phyloP scores from a whole-genome alignment of 2,329 filamentous ascomycete species.

The Pyrenophora tritici-repentis region DNA sequence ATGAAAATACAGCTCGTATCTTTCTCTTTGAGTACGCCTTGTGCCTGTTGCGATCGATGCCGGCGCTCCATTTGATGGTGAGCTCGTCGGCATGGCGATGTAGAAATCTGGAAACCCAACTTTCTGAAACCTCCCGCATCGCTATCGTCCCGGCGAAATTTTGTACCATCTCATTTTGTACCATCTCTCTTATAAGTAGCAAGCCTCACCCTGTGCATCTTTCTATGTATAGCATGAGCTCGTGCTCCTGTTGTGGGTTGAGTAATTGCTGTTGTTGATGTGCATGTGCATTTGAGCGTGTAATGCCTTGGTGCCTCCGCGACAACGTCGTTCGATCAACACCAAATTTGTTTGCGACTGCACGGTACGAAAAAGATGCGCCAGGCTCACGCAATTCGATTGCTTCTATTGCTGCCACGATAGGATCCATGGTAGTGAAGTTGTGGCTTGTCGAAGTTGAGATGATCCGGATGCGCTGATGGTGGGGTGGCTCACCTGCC shows the following conservation, averaged over 20 bases:
- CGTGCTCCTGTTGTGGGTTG: not conserved
- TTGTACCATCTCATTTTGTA: not conserved
- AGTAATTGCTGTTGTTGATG: not conserved
- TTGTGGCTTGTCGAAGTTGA: too few relatives aligned
- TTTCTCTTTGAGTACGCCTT: constrained; percentile 11
- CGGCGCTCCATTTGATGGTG: constrained; percentile 7
- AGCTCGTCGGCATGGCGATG: constrained; percentile 6
- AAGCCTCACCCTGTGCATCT: not conserved
- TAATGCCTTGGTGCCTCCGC: constrained; percentile 1
- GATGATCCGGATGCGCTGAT: too few relatives aligned
- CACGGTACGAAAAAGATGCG: constrained; percentile 2
- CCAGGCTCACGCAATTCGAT: constrained; percentile 1
- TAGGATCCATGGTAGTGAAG: too few relatives aligned
- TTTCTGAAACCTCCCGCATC: not conserved
- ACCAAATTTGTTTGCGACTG: constrained; percentile 1
- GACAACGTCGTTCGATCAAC: constrained; percentile 3
- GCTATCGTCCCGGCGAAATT: not conserved
- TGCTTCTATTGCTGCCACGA: too few relatives aligned
- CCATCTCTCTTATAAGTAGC: not conserved
- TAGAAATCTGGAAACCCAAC: constrained; percentile 18
- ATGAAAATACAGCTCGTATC: constrained; percentile 16
- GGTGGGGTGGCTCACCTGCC: too few relatives aligned
- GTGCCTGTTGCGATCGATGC: constrained; percentile 13
- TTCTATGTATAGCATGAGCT: not conserved
- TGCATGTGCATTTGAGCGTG: not conserved